These are phyloP conservation scores for Cochlearia excelsa DNA, from an alignment of 345 rosid species.

Conservation along the genomic window DNA sequence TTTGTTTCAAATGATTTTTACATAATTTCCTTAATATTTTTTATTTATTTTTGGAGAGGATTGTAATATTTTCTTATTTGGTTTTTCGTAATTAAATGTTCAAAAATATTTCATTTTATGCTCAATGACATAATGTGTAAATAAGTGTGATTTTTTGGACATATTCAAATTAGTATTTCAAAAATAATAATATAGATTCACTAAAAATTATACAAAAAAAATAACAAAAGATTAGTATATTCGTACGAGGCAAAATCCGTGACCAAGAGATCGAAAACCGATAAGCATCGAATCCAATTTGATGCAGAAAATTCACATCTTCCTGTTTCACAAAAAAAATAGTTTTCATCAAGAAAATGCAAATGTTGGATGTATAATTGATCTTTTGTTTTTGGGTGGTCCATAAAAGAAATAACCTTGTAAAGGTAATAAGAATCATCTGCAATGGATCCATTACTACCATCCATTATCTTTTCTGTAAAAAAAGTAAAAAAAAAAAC, in stretches of 20 bases:
- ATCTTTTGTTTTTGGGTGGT: background rate
- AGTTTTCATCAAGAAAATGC: conserved; percentile 11
- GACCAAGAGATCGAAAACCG: conserved; percentile 54
- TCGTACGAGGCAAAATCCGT: conserved; percentile 46
- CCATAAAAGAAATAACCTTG: conserved; percentile 29
- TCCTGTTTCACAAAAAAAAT: conserved; percentile 31
- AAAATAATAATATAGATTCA: too few species aligned
- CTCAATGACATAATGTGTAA: too few species aligned
- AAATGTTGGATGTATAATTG: conserved; percentile 14
- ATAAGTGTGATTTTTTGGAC: too few species aligned
- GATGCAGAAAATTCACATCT: conserved; percentile 32
- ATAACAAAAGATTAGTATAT: background rate
- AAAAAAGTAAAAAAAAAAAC: background rate
- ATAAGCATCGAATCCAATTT: conserved; percentile 44
- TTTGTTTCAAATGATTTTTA: too few species aligned
- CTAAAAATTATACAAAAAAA: background rate
- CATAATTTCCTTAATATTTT: too few species aligned
- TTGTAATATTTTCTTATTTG: too few species aligned
- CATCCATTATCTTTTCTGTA: conserved; percentile 37
- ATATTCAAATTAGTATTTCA: too few species aligned
- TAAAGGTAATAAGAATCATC: conserved; percentile 41
- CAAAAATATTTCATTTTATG: too few species aligned
- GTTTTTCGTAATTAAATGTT: too few species aligned
- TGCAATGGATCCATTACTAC: conserved; percentile 40
- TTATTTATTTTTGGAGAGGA: too few species aligned